Conservation (phyloP, 2,329 filamentous ascomycete species). For the Cadophora sp. region DNA sequence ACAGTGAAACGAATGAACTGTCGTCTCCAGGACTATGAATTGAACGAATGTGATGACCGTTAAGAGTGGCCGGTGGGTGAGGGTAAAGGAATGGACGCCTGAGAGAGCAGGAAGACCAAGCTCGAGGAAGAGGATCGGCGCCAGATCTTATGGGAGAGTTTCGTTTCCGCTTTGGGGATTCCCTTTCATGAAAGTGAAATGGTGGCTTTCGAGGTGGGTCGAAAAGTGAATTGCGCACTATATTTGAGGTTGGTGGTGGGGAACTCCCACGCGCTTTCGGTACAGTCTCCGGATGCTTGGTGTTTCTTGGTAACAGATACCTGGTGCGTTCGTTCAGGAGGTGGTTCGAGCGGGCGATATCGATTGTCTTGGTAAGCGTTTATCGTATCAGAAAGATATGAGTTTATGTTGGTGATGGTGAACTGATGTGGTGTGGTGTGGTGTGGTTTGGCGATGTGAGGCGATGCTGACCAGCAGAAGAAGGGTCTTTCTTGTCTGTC, state of each 20-base stretch:
- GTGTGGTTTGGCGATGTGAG: not conserved
- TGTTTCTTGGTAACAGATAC: slow-evolving; percentile 18
- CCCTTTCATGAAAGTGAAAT: slow-evolving; percentile 20
- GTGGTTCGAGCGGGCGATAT: slow-evolving; percentile 10
- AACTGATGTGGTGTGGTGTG: no score
- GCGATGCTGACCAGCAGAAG: slow-evolving; percentile 13
- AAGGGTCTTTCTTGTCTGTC: not conserved
- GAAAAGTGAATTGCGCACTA: slow-evolving; percentile 22
- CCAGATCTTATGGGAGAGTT: slow-evolving; percentile 17
- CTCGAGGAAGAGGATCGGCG: slow-evolving; percentile 17
- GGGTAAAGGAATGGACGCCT: slow-evolving; percentile 14
- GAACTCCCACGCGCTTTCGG: slow-evolving; percentile 18
- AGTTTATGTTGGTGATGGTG: slow-evolving; percentile 5
- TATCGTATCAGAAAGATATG: slow-evolving; percentile 4
- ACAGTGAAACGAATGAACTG: slow-evolving; percentile 20
- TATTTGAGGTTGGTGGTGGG: slow-evolving; percentile 25
- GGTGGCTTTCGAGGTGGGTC: slow-evolving; percentile 16
- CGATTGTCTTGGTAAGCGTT: slow-evolving; percentile 4
- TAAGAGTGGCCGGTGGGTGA: slow-evolving; percentile 12
- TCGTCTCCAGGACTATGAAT: slow-evolving; percentile 26
- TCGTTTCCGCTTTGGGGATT: slow-evolving; percentile 19
- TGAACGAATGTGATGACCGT: slow-evolving; percentile 13
- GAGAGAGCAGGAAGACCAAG: slow-evolving; percentile 3
- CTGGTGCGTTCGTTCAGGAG: slow-evolving; percentile 4
- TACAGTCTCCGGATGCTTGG: slow-evolving; percentile 21